phyloP scores from a whole-genome alignment of 1,284 basidiomycete genomes.

The Papiliotrema laurentii region DNA sequence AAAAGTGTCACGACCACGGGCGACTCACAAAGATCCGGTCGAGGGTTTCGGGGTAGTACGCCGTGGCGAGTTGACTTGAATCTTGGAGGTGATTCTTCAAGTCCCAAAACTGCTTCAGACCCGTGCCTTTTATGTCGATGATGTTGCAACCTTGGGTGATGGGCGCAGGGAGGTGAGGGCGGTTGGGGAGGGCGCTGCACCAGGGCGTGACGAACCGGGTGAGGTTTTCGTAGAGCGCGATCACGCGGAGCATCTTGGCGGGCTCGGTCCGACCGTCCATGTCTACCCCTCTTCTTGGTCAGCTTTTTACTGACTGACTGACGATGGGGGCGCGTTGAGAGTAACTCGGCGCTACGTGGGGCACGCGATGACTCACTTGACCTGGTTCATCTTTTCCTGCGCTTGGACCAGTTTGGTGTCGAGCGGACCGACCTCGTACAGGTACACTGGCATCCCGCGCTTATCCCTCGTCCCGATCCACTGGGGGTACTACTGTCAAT shows the following conservation, averaged over 20 bases:
- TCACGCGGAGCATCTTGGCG: conserved; percentile 13
- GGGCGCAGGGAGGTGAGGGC: conserved; percentile 9
- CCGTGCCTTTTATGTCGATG: conserved; percentile 15
- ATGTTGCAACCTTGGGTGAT: conserved; percentile 19
- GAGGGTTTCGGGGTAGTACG: conserved; percentile 19
- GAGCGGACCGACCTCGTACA: conserved; percentile 13
- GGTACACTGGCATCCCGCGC: conserved; percentile 17
- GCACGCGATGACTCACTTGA: conserved; percentile 16
- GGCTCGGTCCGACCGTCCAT: neutral
- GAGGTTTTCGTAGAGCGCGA: conserved; percentile 19
- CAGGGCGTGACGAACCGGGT: conserved; percentile 13
- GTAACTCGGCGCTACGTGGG: too few species aligned
- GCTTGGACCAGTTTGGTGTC: conserved; percentile 7
- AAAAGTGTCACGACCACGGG: neutral
- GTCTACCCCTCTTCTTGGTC: neutral
- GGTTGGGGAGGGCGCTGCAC: conserved; percentile 7
- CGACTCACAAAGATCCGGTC: conserved; percentile 17
- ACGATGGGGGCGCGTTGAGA: neutral
- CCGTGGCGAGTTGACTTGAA: conserved; percentile 13
- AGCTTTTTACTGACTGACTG: neutral
- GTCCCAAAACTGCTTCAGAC: conserved; percentile 16
- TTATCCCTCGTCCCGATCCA: conserved; percentile 17
- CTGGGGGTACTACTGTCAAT: conserved; percentile 15
- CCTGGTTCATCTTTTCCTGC: conserved; percentile 9
- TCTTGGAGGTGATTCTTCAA: conserved; percentile 19